phyloP scores from a whole-genome alignment of 805 yeast species.

The Grigorovia transvaalensis region DNA sequence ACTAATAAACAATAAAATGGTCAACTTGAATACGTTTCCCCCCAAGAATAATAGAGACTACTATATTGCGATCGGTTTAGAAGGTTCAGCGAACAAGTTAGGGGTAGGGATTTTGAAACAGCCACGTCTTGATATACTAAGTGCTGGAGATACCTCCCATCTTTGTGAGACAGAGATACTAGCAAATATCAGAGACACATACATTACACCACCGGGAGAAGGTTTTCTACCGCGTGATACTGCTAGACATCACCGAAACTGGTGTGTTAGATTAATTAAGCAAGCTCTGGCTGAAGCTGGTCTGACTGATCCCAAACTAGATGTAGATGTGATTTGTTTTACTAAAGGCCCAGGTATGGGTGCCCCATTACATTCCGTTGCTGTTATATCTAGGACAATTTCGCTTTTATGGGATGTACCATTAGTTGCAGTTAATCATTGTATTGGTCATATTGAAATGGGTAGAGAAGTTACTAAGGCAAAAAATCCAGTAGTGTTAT shows the following conservation, averaged over 20 bases:
- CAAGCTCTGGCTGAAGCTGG: slow-evolving; percentile 54
- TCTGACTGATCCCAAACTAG: slow-evolving; percentile 34
- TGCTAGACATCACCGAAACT: slow-evolving; percentile 90
- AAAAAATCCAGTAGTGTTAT: slow-evolving; percentile 88
- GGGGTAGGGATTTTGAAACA: slow-evolving; percentile 91
- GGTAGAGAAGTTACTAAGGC: slow-evolving; percentile 99
- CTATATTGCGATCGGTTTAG: slow-evolving; percentile 79
- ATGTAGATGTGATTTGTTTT: slow-evolving; percentile 75
- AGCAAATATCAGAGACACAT: slow-evolving; percentile 90
- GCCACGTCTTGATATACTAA: slow-evolving; percentile 23
- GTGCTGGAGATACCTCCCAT: slow-evolving; percentile 41
- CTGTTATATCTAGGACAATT: slow-evolving; percentile 80
- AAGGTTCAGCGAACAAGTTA: slow-evolving; percentile 93
- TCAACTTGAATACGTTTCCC: slow-evolving; percentile 20
- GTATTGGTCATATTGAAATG: slow-evolving; percentile 98
- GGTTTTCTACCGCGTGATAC: slow-evolving; percentile 96
- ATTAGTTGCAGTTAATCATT: slow-evolving; percentile 89
- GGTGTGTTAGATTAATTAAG: slow-evolving; percentile 76
- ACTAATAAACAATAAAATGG: slow-evolving; percentile 13
- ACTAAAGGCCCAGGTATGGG: slow-evolving; percentile 99
- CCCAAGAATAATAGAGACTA: slow-evolving; percentile 28
- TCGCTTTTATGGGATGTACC: slow-evolving; percentile 75
- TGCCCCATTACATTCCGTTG: slow-evolving; percentile 91
- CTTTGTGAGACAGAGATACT: slow-evolving; percentile 63
- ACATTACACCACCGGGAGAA: slow-evolving; percentile 94